Evolutionary conservation across 352 stramenopile species (phyloP), one percentile per base, ranked within the genome.

Genomic region (Ochromonadaceae sp.): DNA sequence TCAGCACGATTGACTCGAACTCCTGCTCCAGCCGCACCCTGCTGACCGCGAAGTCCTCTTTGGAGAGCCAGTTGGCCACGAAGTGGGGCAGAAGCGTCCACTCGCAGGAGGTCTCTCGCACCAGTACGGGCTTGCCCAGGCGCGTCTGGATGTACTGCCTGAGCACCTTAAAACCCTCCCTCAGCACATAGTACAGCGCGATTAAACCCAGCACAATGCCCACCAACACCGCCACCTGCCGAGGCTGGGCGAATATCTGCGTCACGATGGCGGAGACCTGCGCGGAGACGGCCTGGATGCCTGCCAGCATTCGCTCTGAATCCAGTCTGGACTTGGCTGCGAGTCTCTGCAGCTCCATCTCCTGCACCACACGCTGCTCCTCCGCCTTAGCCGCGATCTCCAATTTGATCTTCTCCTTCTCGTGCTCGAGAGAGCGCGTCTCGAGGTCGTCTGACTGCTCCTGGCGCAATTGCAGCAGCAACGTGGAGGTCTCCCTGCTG

Each of bases 291-390:
- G 76, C 70, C 72, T 93, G 91, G 66, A 97, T 78, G 26, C 83
- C 83, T 0, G 81, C 77, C 31, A 92, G 81, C 47, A 96, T 74
- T 65, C 72, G 68, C 48, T 77, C 76, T 25, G 72, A 59, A 38
- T 77, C 69, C 60, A 82, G 74, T 47, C 80, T 74, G 20, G 72
- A 77, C 46, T 95, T 81, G 69, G 92, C 80, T 67, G 92, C 80
- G 22, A 83, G 86, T 74, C 85, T 79, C 46, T 84, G 81, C 58
- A 90, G 80, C 65, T 81, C 71, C 63, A 96, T 68, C 61, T 96
- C 88, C 79, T 96, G 87, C 76, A 96, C 96, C 5, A 90, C 74
- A 43, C 88, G 82, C 69, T 96, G 84, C 72, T 93, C 84, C 68
- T 94, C 88, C 69, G 92, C 88, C 62, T 76, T 79, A 4, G 85